Base-by-base conservation (phyloP, 2,329 filamentous ascomycete species). In the Fusarium tricinctum region DNA sequence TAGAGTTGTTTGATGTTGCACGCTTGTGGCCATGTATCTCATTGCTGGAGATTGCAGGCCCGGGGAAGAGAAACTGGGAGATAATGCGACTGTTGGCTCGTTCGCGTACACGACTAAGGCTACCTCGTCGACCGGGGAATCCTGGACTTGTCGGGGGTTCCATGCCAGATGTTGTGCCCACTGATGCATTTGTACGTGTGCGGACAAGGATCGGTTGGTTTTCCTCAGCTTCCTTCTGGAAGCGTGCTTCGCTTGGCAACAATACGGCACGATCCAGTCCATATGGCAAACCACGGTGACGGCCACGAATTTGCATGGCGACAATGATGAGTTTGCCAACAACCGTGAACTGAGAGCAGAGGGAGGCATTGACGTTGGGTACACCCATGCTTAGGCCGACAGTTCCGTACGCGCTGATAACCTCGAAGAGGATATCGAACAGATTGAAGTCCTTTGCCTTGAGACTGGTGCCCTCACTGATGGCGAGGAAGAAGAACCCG, bases 341-440 rank as follows among this genome's bases (percentile, higher is more conserved):
- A 0, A 90, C 85, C 14, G 85, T 88, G 78, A 99, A 97, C 71
- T 97, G 88, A 0, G 87, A 91, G 32, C 89, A 94, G 69, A 99
- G 93, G 0, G 92, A 94, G 0, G 93, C 86, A 78, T 97, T 92
- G 77, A 89, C 84, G 20, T 81, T 83, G 0, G 91, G 85, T 65
- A 95, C 97, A 8, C 96, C 96, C 17, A 99, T 85, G 49, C 91
- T 95, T 58, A 99, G 82, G 1, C 96, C 96, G 26, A 99, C 96
- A 1, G 96, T 99, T 66, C 96, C 97, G 75, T 97, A 97, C 2
- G 94, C 94, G 58, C 92, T 95, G 63, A 97, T 89, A 46, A 97
- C 89, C 77, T 97, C 94, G 73, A 97, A 97, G 5, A 97, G 84
- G 8, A 90, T 83, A 8, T 85, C 81, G 76, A 92, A 94, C 77